Evolutionary conservation across 1,284 basidiomycete genomes (phyloP).

Genomic region (Termitomyces sp.): DNA sequence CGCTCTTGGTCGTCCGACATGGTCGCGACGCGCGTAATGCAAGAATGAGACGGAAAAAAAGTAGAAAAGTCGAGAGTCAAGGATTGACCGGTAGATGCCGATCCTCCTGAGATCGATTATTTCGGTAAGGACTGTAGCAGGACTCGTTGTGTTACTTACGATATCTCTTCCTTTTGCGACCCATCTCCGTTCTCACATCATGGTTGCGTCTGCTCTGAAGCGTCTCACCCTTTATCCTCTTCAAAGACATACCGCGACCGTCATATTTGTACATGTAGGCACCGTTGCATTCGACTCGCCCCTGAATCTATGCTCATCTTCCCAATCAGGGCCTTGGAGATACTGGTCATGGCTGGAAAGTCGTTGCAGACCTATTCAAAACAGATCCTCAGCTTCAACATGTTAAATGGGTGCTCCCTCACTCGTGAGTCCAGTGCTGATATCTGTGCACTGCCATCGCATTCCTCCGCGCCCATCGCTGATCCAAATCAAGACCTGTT

Average conservation of each 20-base stretch:
- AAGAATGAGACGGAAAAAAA: background rate
- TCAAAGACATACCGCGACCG: slow-evolving; percentile 74
- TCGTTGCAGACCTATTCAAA: slow-evolving; percentile 62
- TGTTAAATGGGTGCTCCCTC: slow-evolving; percentile 81
- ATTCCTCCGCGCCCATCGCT: slow-evolving; percentile 9
- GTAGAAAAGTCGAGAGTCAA: background rate
- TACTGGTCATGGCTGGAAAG: slow-evolving; percentile 71
- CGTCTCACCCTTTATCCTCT: slow-evolving; percentile 50
- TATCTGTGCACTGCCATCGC: too few relatives aligned
- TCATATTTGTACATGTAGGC: slow-evolving; percentile 85
- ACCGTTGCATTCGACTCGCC: slow-evolving; percentile 1
- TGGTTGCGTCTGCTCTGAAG: slow-evolving; percentile 34
- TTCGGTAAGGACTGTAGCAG: slow-evolving; percentile 18
- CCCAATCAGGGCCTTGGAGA: slow-evolving; percentile 65
- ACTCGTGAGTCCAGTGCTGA: slow-evolving; percentile 59
- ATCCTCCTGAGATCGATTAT: slow-evolving; percentile 33
- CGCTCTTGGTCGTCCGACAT: slow-evolving; percentile 12
- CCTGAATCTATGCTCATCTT: background rate
- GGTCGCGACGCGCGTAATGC: slow-evolving; percentile 1
- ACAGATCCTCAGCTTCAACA: slow-evolving; percentile 53
- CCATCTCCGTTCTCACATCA: slow-evolving; percentile 20
- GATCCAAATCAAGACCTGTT: slow-evolving; percentile 37
- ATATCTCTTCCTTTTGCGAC: slow-evolving; percentile 15
- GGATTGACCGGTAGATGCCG: slow-evolving; percentile 37
- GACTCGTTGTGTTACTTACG: slow-evolving; percentile 10